A percentile compares a stretch with the other conserved stretches of the same genome.
phyloP scores from a whole-genome alignment of 768 basidiomycete species.

The Mycena albidolilacea region DNA sequence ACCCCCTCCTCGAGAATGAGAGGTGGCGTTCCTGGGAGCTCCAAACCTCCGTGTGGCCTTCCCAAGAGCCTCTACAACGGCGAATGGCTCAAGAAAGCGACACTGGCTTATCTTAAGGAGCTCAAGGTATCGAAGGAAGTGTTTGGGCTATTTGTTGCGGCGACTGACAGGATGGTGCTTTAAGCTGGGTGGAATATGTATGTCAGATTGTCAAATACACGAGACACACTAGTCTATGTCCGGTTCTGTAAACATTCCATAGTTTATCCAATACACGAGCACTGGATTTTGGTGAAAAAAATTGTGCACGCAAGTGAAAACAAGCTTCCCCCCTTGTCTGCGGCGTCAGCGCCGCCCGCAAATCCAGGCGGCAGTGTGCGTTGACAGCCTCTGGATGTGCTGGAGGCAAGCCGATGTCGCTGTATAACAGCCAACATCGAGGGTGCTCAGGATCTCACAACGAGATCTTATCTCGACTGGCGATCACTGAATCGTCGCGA shows the following conservation, averaged over 20 bases:
- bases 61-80: too few relatives aligned
- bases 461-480: too few relatives aligned
- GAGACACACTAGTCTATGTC: not conserved
- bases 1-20: constrained; percentile 19
- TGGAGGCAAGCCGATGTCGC: too few relatives aligned
- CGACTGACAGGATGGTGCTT: constrained; percentile 30
- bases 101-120: constrained; percentile 21
- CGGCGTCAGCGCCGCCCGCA: too few relatives aligned
- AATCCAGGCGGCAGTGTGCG: too few relatives aligned
- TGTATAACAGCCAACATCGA: too few relatives aligned
- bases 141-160: constrained; percentile 32
- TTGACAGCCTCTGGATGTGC: not conserved
- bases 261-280: constrained; percentile 11
- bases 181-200: constrained; percentile 18
- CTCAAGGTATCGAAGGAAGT: constrained; percentile 34
- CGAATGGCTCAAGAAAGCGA: constrained; percentile 26
- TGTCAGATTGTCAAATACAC: constrained; percentile 8
- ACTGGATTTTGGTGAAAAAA: too few relatives aligned
- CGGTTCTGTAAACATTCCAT: constrained; percentile 10
- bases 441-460: too few relatives aligned
- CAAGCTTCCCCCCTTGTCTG: too few relatives aligned
- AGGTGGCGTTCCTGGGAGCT: not conserved
- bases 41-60: constrained; percentile 14
- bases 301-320: not conserved
- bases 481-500: too few relatives aligned